phyloP scores from a whole-genome alignment of 169 alveolate species.

The Perkinsus olseni region DNA sequence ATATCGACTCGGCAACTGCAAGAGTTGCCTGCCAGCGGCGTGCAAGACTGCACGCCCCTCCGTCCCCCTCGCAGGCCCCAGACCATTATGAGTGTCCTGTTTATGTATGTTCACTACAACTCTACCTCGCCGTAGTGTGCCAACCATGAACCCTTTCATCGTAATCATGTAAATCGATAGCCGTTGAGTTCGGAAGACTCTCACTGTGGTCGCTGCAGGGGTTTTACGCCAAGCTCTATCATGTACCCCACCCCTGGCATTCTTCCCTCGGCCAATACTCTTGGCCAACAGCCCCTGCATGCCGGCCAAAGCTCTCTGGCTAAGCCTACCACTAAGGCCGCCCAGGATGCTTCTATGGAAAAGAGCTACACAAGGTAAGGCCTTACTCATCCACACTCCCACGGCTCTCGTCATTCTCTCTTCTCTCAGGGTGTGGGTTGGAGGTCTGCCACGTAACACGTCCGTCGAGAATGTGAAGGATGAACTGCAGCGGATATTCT shows the following conservation, averaged over 20 bases:
- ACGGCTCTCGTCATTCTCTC: too few species aligned
- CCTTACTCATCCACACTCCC: not conserved
- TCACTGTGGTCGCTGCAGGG: too few species aligned
- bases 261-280: not conserved
- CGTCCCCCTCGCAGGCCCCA: too few species aligned
- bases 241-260: not conserved
- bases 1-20: not conserved
- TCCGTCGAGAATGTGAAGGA: not conserved
- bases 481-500: not conserved
- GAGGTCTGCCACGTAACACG: not conserved
- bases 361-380: not conserved
- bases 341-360: not conserved
- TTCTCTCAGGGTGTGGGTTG: not conserved
- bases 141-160: too few species aligned
- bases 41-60: slow-evolving; percentile 1
- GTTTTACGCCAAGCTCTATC: too few species aligned
- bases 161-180: too few species aligned
- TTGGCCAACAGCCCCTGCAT: not conserved
- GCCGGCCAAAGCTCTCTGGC: not conserved
- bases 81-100: too few species aligned
- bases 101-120: too few species aligned
- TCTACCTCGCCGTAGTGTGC: too few species aligned
- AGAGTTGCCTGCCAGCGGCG: not conserved
- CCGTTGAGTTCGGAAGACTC: too few species aligned
- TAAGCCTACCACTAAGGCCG: not conserved